Conservation (phyloP, 768 basidiomycete species). For the Pisolithus sp. region DNA sequence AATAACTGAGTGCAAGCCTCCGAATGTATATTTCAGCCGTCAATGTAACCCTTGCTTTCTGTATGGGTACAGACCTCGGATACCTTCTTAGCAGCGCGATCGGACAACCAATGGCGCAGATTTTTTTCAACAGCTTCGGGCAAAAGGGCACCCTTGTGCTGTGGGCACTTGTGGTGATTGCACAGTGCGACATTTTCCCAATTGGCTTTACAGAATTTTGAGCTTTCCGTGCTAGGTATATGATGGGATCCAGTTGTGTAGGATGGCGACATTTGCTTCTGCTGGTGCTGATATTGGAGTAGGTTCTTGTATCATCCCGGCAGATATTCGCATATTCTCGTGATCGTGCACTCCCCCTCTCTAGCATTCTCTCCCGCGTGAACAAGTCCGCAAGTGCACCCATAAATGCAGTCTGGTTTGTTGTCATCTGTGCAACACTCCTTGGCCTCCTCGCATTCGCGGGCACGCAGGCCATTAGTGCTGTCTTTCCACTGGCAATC, state of each 20-base stretch:
- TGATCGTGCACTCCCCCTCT: conserved; percentile 34
- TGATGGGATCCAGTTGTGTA: conserved; percentile 47
- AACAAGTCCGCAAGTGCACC: conserved; percentile 29
- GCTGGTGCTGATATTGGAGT: conserved; percentile 31
- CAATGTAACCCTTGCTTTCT: conserved; percentile 47
- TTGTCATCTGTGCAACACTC: conserved; percentile 24
- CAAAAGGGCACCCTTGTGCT: conserved; percentile 37
- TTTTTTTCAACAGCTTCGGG: conserved; percentile 38
- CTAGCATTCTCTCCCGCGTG: conserved; percentile 31
- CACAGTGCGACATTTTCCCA: conserved; percentile 30
- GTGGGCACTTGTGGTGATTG: conserved; percentile 50
- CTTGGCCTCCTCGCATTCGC: conserved; percentile 32
- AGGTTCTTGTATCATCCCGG: conserved; percentile 32
- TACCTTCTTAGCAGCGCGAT: conserved; percentile 31
- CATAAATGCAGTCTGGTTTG: conserved; percentile 37
- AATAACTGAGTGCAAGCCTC: background rate
- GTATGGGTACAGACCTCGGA: conserved; percentile 49
- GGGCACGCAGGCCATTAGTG: conserved; percentile 19
- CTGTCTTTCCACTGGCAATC: conserved; percentile 19
- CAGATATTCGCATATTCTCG: conserved; percentile 40
- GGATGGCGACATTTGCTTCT: background rate
- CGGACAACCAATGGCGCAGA: conserved; percentile 44
- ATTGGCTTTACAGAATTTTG: background rate
- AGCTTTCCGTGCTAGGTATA: conserved; percentile 25
- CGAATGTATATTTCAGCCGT: conserved; percentile 29